Evolutionary conservation across 2,329 filamentous ascomycete species (phyloP).

Genomic region (Arthrobotrys pseudoclavata): DNA sequence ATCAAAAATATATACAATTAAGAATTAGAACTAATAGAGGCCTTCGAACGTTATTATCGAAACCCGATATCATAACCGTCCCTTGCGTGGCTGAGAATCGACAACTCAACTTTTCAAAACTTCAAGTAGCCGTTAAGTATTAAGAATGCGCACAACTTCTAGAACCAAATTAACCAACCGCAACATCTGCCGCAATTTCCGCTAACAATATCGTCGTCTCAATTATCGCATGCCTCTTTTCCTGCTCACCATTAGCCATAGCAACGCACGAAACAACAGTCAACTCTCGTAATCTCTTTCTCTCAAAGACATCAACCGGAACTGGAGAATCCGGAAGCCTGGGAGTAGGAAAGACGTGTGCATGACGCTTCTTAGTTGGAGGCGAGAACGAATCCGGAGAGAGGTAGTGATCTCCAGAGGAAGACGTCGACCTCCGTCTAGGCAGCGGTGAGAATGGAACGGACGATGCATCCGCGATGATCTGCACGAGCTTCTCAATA

Average conservation of each 20-base stretch:
- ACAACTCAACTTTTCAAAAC: not conserved
- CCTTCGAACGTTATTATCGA: not conserved
- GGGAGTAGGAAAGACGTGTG: slow-evolving; percentile 55
- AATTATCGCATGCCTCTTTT: slow-evolving; percentile 37
- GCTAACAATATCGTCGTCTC: slow-evolving; percentile 26
- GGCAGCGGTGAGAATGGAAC: slow-evolving; percentile 28
- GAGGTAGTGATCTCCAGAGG: slow-evolving; percentile 30
- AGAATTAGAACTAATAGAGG: not conserved
- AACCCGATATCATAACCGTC: too few relatives aligned
- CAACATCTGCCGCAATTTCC: slow-evolving; percentile 44
- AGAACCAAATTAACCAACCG: not conserved
- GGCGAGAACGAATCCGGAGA: slow-evolving; percentile 34
- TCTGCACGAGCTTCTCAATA: slow-evolving; percentile 46
- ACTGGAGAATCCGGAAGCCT: slow-evolving; percentile 28
- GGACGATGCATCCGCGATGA: slow-evolving; percentile 34
- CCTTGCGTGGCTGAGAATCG: not conserved
- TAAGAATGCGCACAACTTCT: not conserved
- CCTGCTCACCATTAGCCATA: slow-evolving; percentile 52
- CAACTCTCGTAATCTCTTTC: slow-evolving; percentile 42
- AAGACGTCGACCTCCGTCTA: slow-evolving; percentile 31
- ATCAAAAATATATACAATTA: slow-evolving; percentile 10
- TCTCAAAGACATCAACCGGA: slow-evolving; percentile 44
- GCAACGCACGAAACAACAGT: slow-evolving; percentile 46
- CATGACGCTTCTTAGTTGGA: slow-evolving; percentile 41
- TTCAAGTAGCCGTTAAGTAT: not conserved